Percentiles rank a stretch among this genome's conserved stretches.
Conservation (phyloP, 2,329 filamentous ascomycete species). For the Davidsoniella virescens region DNA sequence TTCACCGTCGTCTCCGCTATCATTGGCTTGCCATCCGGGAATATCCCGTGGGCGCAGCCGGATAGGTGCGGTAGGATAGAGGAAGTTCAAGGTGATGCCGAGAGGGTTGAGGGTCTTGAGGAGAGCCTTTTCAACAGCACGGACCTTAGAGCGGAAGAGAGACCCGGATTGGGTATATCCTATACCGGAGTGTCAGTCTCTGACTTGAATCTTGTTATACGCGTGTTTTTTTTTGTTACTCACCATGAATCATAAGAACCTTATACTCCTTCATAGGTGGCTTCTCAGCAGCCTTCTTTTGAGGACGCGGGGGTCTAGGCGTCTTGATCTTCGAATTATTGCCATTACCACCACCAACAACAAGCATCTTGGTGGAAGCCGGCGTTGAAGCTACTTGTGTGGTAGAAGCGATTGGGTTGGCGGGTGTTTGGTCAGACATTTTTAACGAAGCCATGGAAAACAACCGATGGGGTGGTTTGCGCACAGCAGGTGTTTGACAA, state of each 20-base stretch:
- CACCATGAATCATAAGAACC: constrained; percentile 65
- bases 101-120: constrained; percentile 52
- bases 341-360: neutral
- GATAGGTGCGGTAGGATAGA: constrained; percentile 55
- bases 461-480: neutral
- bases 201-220: too few species aligned
- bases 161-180: constrained; percentile 83
- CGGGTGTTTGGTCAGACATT: constrained; percentile 10
- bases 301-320: constrained; percentile 5
- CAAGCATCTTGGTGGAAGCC: neutral
- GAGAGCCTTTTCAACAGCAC: constrained; percentile 68
- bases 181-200: constrained; percentile 17
- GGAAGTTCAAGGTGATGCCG: constrained; percentile 35
- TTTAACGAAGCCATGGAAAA: neutral
- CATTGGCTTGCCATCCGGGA: constrained; percentile 43
- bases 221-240: constrained; percentile 11
- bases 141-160: constrained; percentile 75
- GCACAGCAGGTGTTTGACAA: neutral
- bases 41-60: constrained; percentile 48
- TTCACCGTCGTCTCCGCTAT: constrained; percentile 22
- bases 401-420: neutral
- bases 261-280: constrained; percentile 35
- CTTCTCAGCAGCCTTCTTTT: constrained; percentile 9
- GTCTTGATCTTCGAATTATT: constrained; percentile 1
- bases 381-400: neutral